Percentiles rank a stretch among this genome's conserved stretches.
phyloP scores from a whole-genome alignment of 495 filamentous ascomycete genomes.

The Aspergillus conjunctus region DNA sequence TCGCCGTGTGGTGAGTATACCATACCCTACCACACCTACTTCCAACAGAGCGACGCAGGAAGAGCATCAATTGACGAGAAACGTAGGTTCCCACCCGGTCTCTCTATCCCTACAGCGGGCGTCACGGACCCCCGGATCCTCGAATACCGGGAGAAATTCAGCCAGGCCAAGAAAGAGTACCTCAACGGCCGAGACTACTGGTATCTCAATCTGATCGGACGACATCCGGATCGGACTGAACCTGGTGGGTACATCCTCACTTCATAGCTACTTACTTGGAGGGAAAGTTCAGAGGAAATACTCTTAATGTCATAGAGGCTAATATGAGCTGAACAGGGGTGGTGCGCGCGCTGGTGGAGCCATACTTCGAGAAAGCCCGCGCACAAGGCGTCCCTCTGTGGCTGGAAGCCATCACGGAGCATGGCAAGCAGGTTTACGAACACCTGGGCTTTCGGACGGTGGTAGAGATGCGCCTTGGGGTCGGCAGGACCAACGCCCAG shows the following conservation, averaged over 20 bases:
- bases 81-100: background rate
- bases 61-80: background rate
- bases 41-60: background rate
- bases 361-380: conserved; percentile 14
- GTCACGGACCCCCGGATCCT: background rate
- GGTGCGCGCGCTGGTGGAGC: conserved; percentile 20
- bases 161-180: conserved; percentile 12
- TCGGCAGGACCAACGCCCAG: conserved; percentile 11
- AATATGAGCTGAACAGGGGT: conserved; percentile 13
- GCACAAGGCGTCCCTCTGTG: conserved; percentile 17
- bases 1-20: conserved; percentile 17
- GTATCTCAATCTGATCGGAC: conserved; percentile 21
- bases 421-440: conserved; percentile 20
- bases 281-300: too few species aligned
- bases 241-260: conserved; percentile 10
- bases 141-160: conserved; percentile 12
- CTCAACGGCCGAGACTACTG: conserved; percentile 15
- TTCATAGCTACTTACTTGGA: too few species aligned
- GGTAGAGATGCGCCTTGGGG: conserved; percentile 7
- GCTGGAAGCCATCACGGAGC: conserved; percentile 22
- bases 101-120: background rate
- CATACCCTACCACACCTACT: conserved; percentile 8
- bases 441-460: conserved; percentile 18
- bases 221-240: conserved; percentile 20
- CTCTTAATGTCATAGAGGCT: too few species aligned